phyloP scores from a whole-genome alignment of 2,329 filamentous ascomycete genomes.

The Neoascochyta sp. region DNA sequence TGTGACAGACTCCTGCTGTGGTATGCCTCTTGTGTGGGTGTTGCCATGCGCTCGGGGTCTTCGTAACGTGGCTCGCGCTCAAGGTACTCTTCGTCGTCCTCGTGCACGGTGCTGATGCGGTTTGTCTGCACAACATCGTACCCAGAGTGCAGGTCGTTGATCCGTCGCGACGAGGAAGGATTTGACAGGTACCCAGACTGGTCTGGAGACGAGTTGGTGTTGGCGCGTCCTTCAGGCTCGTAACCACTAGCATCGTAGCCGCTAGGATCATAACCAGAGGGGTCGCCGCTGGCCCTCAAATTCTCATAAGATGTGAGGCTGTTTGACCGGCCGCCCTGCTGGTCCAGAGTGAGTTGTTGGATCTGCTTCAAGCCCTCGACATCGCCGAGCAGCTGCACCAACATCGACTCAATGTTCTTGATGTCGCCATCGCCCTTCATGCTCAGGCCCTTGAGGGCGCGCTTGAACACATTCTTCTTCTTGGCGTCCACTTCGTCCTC shows the following conservation, averaged over 20 bases:
- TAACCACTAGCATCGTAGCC: no score
- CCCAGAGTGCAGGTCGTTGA: slow-evolving; percentile 46
- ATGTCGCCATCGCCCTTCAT: slow-evolving; percentile 85
- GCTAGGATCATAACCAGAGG: no score
- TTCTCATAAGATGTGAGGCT: slow-evolving; percentile 68
- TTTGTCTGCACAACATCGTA: slow-evolving; percentile 60
- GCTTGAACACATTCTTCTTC: slow-evolving; percentile 88
- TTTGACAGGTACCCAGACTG: slow-evolving; percentile 74
- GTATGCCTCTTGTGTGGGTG: slow-evolving; percentile 55
- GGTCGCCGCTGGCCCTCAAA: slow-evolving; percentile 64
- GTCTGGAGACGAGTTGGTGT: slow-evolving; percentile 69
- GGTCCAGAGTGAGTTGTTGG: slow-evolving; percentile 33
- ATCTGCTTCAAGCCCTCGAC: slow-evolving; percentile 64
- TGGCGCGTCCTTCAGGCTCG: slow-evolving; percentile 76
- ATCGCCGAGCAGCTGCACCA: slow-evolving; percentile 86
- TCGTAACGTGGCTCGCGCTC: slow-evolving; percentile 58
- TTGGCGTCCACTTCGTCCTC: slow-evolving; percentile 64
- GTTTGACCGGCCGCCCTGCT: slow-evolving; percentile 35
- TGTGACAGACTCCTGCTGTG: slow-evolving; percentile 35
- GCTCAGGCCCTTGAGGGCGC: slow-evolving; percentile 87
- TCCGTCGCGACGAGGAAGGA: slow-evolving; percentile 47
- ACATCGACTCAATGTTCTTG: slow-evolving; percentile 64
- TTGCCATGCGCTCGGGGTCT: slow-evolving; percentile 59
- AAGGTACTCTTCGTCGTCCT: slow-evolving; percentile 75
- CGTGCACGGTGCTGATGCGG: slow-evolving; percentile 81